Conservation (phyloP, 495 filamentous ascomycete species). For the Hypoxylon fuscum region DNA sequence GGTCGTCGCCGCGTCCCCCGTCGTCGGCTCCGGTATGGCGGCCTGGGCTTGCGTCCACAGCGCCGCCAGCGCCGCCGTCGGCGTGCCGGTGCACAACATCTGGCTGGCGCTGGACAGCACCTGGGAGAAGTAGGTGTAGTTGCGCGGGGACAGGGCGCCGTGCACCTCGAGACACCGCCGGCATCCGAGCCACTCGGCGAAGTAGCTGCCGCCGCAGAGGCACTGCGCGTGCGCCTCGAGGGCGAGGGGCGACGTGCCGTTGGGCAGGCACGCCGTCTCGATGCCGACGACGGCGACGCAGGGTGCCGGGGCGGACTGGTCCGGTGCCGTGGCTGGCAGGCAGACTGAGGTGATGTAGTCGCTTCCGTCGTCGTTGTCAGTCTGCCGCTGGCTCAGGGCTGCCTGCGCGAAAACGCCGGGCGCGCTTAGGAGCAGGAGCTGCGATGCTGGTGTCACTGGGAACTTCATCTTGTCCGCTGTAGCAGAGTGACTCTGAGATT, state of each 20-base stretch:
- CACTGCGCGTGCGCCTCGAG: conserved; percentile 52
- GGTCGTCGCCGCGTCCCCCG: conserved; percentile 33
- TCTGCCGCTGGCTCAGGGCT: neutral
- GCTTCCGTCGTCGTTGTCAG: neutral
- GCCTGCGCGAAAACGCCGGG: neutral
- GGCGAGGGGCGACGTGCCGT: conserved; percentile 38
- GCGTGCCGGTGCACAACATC: conserved; percentile 44
- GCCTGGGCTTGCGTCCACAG: conserved; percentile 40
- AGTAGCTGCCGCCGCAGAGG: conserved; percentile 52
- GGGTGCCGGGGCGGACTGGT: conserved; percentile 19
- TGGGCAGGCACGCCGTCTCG: conserved; percentile 42
- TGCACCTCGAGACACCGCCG: conserved; percentile 48
- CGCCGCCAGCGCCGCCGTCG: conserved; percentile 39
- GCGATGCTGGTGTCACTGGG: neutral
- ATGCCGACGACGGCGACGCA: conserved; percentile 44
- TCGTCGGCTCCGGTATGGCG: conserved; percentile 23
- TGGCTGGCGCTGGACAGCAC: conserved; percentile 41
- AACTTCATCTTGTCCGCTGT: conserved; percentile 7
- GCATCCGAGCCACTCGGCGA: conserved; percentile 51
- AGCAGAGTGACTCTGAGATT: too few species aligned
- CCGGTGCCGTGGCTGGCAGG: neutral
- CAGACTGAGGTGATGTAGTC: conserved; percentile 8
- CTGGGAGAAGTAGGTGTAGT: conserved; percentile 38
- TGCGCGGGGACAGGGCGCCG: conserved; percentile 43
- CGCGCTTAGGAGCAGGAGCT: conserved; percentile 7